A percentile compares a stretch with the other conserved stretches of the same genome.
Conservation (phyloP, 225 moss, liverwort and hornwort genomes). For the Marchantia polymorpha region DNA sequence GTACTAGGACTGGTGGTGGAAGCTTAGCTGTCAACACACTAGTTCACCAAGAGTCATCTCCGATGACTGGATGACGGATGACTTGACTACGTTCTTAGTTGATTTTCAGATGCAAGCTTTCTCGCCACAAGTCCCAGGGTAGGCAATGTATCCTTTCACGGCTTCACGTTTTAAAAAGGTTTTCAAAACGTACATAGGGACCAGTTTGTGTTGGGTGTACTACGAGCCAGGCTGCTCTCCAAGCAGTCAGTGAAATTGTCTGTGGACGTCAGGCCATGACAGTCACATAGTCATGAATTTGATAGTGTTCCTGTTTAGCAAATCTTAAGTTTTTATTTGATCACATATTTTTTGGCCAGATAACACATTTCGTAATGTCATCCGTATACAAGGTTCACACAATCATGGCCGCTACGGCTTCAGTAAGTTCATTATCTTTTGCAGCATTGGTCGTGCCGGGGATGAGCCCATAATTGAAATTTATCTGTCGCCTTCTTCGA, state of each 20-base stretch:
- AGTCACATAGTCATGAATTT: no score
- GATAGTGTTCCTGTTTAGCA: no score
- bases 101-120: conserved; percentile 71
- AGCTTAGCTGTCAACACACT: conserved; percentile 32
- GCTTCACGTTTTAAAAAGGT: neutral
- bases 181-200: no score
- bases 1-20: conserved; percentile 60
- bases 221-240: neutral
- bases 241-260: neutral
- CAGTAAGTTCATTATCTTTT: conserved; percentile 61
- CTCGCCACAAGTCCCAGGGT: conserved; percentile 69
- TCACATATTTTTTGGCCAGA: conserved; percentile 1
- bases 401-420: conserved; percentile 60
- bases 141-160: conserved; percentile 70
- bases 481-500: neutral
- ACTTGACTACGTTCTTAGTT: conserved; percentile 28
- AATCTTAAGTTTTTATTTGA: neutral
- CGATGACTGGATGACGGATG: conserved; percentile 31
- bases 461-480: conserved; percentile 15
- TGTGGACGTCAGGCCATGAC: no score
- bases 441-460: conserved; percentile 52
- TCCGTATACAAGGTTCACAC: conserved; percentile 56
- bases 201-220: neutral
- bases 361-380: conserved; percentile 58
- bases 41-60: conserved; percentile 36